Percentiles rank a stretch among this genome's conserved stretches.
Conservation (phyloP, 805 yeast genomes). For the Yamadazyma paraphyllophila region DNA sequence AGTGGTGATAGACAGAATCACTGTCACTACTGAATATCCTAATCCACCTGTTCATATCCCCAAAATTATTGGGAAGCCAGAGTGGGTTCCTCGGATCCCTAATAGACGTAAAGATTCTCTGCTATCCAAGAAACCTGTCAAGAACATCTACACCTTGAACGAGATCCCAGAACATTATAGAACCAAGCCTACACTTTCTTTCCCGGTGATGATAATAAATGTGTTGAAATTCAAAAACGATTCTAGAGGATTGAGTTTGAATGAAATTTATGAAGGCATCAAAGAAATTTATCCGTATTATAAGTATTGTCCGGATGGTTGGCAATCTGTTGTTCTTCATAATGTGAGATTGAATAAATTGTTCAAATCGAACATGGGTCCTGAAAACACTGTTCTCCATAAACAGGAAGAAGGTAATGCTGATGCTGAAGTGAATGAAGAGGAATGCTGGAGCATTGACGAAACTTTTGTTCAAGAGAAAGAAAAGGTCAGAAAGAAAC, state of each 20-base stretch:
- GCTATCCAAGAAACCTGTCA: constrained; percentile 47
- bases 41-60: constrained; percentile 29
- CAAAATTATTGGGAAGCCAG: constrained; percentile 26
- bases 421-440: constrained; percentile 34
- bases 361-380: constrained; percentile 39
- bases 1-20: constrained; percentile 8
- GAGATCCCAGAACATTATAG: constrained; percentile 89
- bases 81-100: constrained; percentile 33
- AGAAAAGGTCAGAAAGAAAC: constrained; percentile 65
- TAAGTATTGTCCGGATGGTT: constrained; percentile 91
- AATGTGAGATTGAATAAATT: constrained; percentile 83
- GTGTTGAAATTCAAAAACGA: constrained; percentile 69
- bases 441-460: constrained; percentile 85
- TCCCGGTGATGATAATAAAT: constrained; percentile 75
- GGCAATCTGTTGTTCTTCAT: constrained; percentile 95
- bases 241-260: constrained; percentile 60
- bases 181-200: constrained; percentile 78
- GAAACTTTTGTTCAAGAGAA: constrained; percentile 80
- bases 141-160: constrained; percentile 68
- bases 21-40: constrained; percentile 3
- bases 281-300: constrained; percentile 89
- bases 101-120: constrained; percentile 22
- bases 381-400: background rate
- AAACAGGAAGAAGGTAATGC: too few relatives aligned
- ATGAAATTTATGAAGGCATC: constrained; percentile 81